Evolutionary conservation across 2,329 filamentous ascomycete species (phyloP).

Genomic region (Aspergillus tubingensis): DNA sequence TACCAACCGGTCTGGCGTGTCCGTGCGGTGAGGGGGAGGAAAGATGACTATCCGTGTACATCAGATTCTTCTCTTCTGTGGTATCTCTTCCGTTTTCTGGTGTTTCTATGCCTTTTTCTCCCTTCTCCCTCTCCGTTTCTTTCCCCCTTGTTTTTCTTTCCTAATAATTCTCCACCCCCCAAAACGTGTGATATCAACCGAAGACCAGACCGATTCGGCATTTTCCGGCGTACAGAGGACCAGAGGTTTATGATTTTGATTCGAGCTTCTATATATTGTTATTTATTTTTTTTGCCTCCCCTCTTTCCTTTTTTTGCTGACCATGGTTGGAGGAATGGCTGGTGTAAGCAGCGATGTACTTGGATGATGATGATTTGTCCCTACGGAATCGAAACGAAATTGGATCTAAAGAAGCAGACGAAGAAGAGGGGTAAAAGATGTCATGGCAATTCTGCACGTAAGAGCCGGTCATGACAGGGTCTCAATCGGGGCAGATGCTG

Average conservation of each 20-base stretch:
- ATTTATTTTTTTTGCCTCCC: background rate
- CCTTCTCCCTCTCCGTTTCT: background rate
- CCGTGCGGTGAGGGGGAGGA: constrained; percentile 38
- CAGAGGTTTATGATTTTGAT: constrained; percentile 16
- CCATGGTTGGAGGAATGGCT: background rate
- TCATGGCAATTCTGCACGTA: background rate
- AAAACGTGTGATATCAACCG: constrained; percentile 19
- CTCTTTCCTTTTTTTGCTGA: background rate
- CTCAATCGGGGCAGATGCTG: background rate
- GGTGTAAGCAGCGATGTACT: constrained; percentile 1
- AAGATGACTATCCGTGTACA: constrained; percentile 2
- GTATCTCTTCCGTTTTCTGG: background rate
- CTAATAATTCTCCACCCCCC: constrained; percentile 8
- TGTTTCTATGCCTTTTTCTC: background rate
- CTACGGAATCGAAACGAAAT: background rate
- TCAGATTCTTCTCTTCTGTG: constrained; percentile 5
- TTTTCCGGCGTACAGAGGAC: constrained; percentile 30
- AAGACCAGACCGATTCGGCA: constrained; percentile 26
- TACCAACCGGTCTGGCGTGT: constrained; percentile 63
- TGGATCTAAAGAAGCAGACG: background rate
- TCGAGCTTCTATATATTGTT: constrained; percentile 10
- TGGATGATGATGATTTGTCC: constrained; percentile 1
- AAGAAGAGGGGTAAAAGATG: background rate
- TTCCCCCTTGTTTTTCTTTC: constrained; percentile 9
- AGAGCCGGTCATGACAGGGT: background rate